Conservation (phyloP, 2,329 filamentous ascomycete genomes). For the Monilinia laxa region DNA sequence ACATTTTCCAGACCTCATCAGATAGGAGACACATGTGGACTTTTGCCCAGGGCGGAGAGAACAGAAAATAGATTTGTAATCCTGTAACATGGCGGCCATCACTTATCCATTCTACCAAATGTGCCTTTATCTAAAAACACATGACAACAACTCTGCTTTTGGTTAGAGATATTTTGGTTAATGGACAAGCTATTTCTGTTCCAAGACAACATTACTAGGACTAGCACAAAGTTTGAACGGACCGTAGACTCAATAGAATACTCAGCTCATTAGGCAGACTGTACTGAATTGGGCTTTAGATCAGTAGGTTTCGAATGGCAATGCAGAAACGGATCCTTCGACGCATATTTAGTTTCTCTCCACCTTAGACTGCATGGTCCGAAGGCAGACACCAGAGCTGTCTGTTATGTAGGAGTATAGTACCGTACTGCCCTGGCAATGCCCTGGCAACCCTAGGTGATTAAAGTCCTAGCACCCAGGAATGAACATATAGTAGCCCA, state of each 20-base stretch:
- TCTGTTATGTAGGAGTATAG: too few species aligned
- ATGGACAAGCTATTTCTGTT: neutral
- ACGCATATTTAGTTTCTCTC: too few species aligned
- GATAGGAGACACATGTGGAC: neutral
- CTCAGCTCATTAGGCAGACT: neutral
- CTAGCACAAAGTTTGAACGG: neutral
- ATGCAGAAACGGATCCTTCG: too few species aligned
- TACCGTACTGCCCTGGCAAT: too few species aligned
- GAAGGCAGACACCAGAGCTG: too few species aligned
- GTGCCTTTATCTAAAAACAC: neutral
- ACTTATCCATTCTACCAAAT: neutral
- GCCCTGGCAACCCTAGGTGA: too few species aligned
- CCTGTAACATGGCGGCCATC: conserved; percentile 1
- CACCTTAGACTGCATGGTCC: too few species aligned
- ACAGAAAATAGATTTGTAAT: conserved; percentile 1
- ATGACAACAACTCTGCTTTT: neutral
- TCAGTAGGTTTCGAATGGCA: too few species aligned
- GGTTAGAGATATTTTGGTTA: neutral
- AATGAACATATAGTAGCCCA: too few species aligned
- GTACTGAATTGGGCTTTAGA: neutral
- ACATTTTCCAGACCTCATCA: neutral
- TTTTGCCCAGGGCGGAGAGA: neutral
- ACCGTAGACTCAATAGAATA: neutral
- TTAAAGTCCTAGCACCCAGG: too few species aligned
- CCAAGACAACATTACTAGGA: neutral